phyloP scores from a whole-genome alignment of 2,329 filamentous ascomycete species.

The Paraconiothyrium brasiliense region DNA sequence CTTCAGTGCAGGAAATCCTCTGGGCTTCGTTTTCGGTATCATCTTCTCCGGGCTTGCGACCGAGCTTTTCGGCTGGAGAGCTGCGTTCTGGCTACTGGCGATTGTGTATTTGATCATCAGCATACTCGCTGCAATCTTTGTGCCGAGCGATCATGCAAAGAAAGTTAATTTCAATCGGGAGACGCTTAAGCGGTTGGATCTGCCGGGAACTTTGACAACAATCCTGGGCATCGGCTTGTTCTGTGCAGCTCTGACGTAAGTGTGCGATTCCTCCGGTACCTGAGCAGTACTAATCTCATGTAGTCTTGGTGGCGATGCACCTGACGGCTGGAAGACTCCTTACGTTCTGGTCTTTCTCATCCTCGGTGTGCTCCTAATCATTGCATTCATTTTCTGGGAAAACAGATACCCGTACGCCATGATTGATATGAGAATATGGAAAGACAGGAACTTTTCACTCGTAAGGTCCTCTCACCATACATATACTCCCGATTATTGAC shows the following conservation, averaged over 20 bases:
- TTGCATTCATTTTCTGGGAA: slow-evolving; percentile 71
- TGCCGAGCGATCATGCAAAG: slow-evolving; percentile 64
- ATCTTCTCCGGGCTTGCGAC: slow-evolving; percentile 71
- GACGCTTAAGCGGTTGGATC: slow-evolving; percentile 67
- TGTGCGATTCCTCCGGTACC: slow-evolving; percentile 15
- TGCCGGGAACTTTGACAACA: slow-evolving; percentile 68
- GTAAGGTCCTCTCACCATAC: slow-evolving; percentile 44
- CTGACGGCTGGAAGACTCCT: slow-evolving; percentile 68
- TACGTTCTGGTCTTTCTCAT: slow-evolving; percentile 71
- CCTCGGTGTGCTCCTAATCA: slow-evolving; percentile 65
- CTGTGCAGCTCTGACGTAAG: slow-evolving; percentile 67
- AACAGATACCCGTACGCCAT: slow-evolving; percentile 57
- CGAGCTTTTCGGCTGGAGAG: slow-evolving; percentile 70
- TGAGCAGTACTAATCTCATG: slow-evolving; percentile 20
- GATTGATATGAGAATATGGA: slow-evolving; percentile 66
- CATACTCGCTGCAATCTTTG: slow-evolving; percentile 66
- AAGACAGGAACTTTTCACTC: slow-evolving; percentile 71
- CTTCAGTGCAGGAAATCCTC: slow-evolving; percentile 66
- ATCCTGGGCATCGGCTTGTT: slow-evolving; percentile 73
- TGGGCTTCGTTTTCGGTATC: slow-evolving; percentile 66
- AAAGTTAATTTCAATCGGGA: slow-evolving; percentile 56
- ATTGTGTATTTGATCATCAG: slow-evolving; percentile 71
- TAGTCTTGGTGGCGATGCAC: slow-evolving; percentile 62
- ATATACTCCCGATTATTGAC: slow-evolving; percentile 1
- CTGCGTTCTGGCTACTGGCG: slow-evolving; percentile 68